phyloP scores from a whole-genome alignment of 345 rosid genomes.

The Linum usitatissimum region DNA sequence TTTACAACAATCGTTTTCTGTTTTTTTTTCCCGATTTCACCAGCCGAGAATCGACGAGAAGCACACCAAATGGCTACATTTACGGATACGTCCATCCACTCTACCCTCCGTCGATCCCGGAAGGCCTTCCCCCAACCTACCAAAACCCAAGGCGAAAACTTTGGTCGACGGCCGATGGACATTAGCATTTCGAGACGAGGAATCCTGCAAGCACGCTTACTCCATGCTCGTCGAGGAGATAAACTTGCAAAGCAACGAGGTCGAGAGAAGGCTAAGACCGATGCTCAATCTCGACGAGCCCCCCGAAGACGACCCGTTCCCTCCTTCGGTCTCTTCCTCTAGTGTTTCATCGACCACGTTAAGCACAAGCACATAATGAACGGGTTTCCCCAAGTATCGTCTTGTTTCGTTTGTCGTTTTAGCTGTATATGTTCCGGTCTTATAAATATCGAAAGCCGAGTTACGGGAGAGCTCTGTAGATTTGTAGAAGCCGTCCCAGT shows the following conservation, averaged over 20 bases:
- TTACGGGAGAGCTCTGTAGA: background rate
- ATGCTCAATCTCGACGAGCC: conserved; percentile 37
- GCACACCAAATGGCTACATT: conserved; percentile 78
- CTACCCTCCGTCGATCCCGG: conserved; percentile 52
- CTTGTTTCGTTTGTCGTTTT: background rate
- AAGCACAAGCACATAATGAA: background rate
- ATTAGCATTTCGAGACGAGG: conserved; percentile 73
- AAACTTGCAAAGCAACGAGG: conserved; percentile 53
- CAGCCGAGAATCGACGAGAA: conserved; percentile 83
- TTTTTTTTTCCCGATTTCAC: conserved; percentile 8
- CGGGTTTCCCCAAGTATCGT: no score
- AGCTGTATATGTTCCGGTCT: background rate
- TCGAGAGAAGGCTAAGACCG: conserved; percentile 61
- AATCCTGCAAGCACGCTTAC: conserved; percentile 57
- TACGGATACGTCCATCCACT: conserved; percentile 73
- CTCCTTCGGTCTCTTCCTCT: background rate
- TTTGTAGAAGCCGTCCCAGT: background rate
- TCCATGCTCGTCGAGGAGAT: conserved; percentile 61
- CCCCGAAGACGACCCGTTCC: background rate
- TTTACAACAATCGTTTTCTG: background rate
- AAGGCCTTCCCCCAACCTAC: conserved; percentile 21
- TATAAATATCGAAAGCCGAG: background rate
- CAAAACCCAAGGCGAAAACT: conserved; percentile 42
- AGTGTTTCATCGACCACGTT: background rate
- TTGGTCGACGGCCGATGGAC: conserved; percentile 96